These are phyloP conservation scores for Bruguiera sexangula DNA, from an alignment of 345 rosid species.

Conservation along the genomic window DNA sequence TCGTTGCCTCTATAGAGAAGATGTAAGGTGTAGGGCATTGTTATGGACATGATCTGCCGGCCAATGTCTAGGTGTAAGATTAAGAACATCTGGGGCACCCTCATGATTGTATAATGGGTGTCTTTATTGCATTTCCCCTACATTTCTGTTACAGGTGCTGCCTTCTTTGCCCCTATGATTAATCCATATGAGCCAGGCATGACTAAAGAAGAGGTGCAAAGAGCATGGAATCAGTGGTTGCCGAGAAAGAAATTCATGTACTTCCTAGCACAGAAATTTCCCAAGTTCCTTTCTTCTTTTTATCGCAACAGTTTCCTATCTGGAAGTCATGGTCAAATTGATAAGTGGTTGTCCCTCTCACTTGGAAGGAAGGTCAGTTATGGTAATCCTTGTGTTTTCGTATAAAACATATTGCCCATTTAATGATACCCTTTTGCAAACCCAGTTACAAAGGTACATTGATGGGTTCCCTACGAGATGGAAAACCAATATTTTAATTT, in stretches of 20 bases:
- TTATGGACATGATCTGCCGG: too few relatives aligned
- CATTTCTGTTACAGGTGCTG: conserved; percentile 53
- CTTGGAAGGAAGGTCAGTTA: conserved; percentile 63
- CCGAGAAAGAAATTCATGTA: conserved; percentile 56
- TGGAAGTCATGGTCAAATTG: conserved; percentile 64
- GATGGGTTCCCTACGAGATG: too few relatives aligned
- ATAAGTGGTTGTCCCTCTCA: conserved; percentile 67
- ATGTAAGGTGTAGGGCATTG: too few relatives aligned
- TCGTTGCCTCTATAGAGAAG: too few relatives aligned
- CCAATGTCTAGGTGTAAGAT: too few relatives aligned
- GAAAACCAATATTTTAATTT: too few relatives aligned
- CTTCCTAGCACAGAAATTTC: conserved; percentile 66
- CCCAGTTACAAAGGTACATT: too few relatives aligned
- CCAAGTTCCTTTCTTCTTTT: conserved; percentile 54
- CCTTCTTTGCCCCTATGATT: conserved; percentile 65
- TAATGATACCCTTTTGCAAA: too few relatives aligned
- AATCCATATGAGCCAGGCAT: conserved; percentile 82
- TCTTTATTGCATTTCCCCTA: not conserved
- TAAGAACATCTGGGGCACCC: too few relatives aligned
- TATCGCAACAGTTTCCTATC: conserved; percentile 73
- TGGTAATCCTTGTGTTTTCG: not conserved
- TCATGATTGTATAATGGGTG: too few relatives aligned
- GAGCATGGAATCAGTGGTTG: conserved; percentile 69
- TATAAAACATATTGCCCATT: not conserved
- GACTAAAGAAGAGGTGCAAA: conserved; percentile 67